Percentiles rank a stretch among this genome's conserved stretches.
Evolutionary conservation across 2,329 filamentous ascomycete species (phyloP).

Genomic region (Aspergillus brunneoviolaceus): DNA sequence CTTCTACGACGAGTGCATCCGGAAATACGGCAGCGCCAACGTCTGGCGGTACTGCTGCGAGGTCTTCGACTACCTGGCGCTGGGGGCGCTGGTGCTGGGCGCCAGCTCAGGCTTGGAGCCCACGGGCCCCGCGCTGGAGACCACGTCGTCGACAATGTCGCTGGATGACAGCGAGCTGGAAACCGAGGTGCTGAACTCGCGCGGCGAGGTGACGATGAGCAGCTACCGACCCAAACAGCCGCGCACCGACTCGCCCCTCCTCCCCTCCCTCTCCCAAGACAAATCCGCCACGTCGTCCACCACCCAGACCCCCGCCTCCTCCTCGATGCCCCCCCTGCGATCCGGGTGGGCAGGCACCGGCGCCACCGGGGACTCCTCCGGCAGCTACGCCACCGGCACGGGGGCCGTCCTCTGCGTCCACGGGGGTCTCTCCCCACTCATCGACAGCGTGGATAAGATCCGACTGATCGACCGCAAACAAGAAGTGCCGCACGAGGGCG

Average conservation of each 20-base stretch:
- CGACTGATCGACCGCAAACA: slow-evolving; percentile 92
- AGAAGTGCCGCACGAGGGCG: slow-evolving; percentile 96
- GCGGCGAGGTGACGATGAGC: slow-evolving; percentile 71
- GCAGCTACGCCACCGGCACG: slow-evolving; percentile 54
- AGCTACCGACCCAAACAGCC: slow-evolving; percentile 31
- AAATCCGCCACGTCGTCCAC: slow-evolving; percentile 41
- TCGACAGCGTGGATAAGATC: slow-evolving; percentile 95
- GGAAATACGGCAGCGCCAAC: slow-evolving; percentile 95
- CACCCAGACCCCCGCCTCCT: slow-evolving; percentile 45
- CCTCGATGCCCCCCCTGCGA: slow-evolving; percentile 48
- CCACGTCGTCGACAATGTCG: slow-evolving; percentile 53
- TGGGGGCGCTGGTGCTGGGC: slow-evolving; percentile 87
- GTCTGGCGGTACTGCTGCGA: slow-evolving; percentile 98
- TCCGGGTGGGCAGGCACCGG: slow-evolving; percentile 77
- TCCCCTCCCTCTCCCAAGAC: slow-evolving; percentile 36
- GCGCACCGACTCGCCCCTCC: slow-evolving; percentile 22
- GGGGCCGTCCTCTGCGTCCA: slow-evolving; percentile 94
- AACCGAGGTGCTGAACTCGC: slow-evolving; percentile 87
- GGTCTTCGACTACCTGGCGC: slow-evolving; percentile 92
- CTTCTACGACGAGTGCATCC: slow-evolving; percentile 95
- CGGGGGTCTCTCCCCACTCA: slow-evolving; percentile 84
- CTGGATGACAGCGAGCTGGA: slow-evolving; percentile 72
- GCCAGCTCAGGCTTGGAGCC: slow-evolving; percentile 66
- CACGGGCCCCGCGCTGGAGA: slow-evolving; percentile 51
- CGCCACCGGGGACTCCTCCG: slow-evolving; percentile 67